A percentile compares a stretch with the other conserved stretches of the same genome.
phyloP scores from a whole-genome alignment of 164 flowering plant species.

The Chimonanthus salicifolius region DNA sequence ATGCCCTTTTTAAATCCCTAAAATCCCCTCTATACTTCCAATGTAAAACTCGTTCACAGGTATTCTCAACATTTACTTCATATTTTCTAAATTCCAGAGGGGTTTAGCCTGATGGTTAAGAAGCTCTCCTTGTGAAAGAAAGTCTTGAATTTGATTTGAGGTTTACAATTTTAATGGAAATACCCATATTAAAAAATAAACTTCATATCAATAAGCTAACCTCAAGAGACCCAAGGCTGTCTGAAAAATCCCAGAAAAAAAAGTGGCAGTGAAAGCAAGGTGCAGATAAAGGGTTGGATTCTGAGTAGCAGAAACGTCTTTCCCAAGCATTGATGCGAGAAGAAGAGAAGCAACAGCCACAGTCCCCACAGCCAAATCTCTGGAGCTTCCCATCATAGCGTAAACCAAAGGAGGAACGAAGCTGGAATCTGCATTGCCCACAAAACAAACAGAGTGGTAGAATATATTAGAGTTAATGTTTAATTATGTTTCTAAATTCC shows the following conservation, averaged over 20 bases:
- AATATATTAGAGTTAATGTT: too few species aligned
- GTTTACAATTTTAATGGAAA: too few species aligned
- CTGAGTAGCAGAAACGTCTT: conserved; percentile 49
- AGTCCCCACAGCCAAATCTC: conserved; percentile 93
- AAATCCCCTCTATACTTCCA: too few species aligned
- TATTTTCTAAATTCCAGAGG: too few species aligned
- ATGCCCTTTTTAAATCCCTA: too few species aligned
- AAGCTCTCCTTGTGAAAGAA: too few species aligned
- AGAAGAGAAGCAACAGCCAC: conserved; percentile 93
- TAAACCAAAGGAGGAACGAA: conserved; percentile 92
- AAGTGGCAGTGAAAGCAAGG: conserved; percentile 89
- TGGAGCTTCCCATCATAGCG: conserved; percentile 98
- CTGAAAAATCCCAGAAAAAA: conserved; percentile 81
- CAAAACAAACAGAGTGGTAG: neutral
- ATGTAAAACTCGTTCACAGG: too few species aligned
- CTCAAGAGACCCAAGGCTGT: conserved; percentile 72
- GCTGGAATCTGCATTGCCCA: conserved; percentile 69
- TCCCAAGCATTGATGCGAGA: conserved; percentile 67
- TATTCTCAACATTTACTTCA: too few species aligned
- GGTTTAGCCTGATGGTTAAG: too few species aligned
- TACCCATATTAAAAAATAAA: too few species aligned
- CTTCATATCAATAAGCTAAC: conserved; percentile 22
- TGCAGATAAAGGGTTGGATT: conserved; percentile 74
- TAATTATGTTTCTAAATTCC: too few species aligned
- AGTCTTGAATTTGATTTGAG: too few species aligned